phyloP scores from a whole-genome alignment of 2,329 filamentous ascomycete genomes.

The Fusarium circinatum region DNA sequence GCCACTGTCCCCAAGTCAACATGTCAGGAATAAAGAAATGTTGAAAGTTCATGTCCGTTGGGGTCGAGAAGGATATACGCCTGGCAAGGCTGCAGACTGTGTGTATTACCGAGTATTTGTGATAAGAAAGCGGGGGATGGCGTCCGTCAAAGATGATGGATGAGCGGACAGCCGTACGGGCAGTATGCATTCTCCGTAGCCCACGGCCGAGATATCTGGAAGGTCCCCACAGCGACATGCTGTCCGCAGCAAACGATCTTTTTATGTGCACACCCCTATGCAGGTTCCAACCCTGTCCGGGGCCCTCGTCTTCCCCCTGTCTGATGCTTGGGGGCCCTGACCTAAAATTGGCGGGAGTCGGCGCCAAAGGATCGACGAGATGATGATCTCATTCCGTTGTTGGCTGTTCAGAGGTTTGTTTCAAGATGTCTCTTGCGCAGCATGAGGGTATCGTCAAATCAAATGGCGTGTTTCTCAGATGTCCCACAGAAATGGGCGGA shows the following conservation, averaged over 20 bases:
- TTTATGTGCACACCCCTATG: slow-evolving; percentile 34
- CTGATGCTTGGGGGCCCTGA: slow-evolving; percentile 33
- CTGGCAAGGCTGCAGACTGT: slow-evolving; percentile 43
- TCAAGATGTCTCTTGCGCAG: slow-evolving; percentile 38
- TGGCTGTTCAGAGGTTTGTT: slow-evolving; percentile 44
- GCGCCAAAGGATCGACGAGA: slow-evolving; percentile 44
- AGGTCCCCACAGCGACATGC: slow-evolving; percentile 34
- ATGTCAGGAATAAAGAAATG: not conserved
- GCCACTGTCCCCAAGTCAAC: not conserved
- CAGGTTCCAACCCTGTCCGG: slow-evolving; percentile 9
- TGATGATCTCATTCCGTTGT: slow-evolving; percentile 47
- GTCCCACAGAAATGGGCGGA: slow-evolving; percentile 32
- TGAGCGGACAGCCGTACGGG: slow-evolving; percentile 22
- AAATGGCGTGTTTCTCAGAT: slow-evolving; percentile 17
- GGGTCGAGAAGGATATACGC: slow-evolving; percentile 19
- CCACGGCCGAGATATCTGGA: slow-evolving; percentile 41
- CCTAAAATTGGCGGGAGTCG: slow-evolving; percentile 44
- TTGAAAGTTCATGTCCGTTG: slow-evolving; percentile 5
- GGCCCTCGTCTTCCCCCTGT: slow-evolving; percentile 26
- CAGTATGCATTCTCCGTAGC: slow-evolving; percentile 34
- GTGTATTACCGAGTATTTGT: slow-evolving; percentile 32
- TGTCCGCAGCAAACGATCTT: slow-evolving; percentile 17
- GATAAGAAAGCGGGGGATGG: slow-evolving; percentile 39
- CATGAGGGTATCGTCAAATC: slow-evolving; percentile 35
- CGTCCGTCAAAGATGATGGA: slow-evolving; percentile 24